Base-by-base conservation (phyloP, 2,329 filamentous ascomycete species). In the Fusarium staphyleae region DNA sequence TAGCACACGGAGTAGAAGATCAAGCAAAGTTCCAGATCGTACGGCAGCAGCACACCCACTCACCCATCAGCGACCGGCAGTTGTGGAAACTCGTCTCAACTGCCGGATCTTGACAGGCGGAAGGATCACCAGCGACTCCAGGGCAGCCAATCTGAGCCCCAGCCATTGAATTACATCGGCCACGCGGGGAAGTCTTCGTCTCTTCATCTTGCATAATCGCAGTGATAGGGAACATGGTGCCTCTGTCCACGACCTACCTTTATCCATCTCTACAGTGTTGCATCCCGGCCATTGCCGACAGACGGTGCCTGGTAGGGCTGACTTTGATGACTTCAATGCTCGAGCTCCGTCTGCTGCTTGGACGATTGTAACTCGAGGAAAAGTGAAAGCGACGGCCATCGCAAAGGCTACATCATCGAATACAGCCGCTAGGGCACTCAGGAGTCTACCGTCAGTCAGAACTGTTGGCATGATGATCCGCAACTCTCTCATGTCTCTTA, bases 291-390 rank as follows among this genome's bases (percentile, higher is more conserved):
- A 34, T 36, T 28, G 13, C 24, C 19, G 18, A 12, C 4, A 12
- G 44, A 11, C 4, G 15, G 48, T 55, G 24, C 44, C 36, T 55
- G 53, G 15, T 48, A 61, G 36, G 57, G 57, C 53, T 61, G 57
- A 51, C n/a, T 13, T 16, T 28, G 41, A 22, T 22, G 26, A 24
- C 16, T 13, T 30, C 28, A 5, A n/a, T 42, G 40, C n/a, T 13
- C 35, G 13, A 45, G 36, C 37, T 30, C 39, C 30, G 10, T n/a
- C 5, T 14, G 45, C 26, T 35, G 35, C 33, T 16, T 33, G 36
- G 15, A 13, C 30, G 30, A 8, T 40, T 45, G 24, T 37, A 14
- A 24, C n/a, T n/a, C n/a, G n/a, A n/a, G n/a, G n/a, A n/a, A n/a
- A 7, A 15, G 26, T 11, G 15, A n/a, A 29, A 26, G 18, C 3